Conservation (phyloP, 352 stramenopile genomes). For the Pythium brassicae region DNA sequence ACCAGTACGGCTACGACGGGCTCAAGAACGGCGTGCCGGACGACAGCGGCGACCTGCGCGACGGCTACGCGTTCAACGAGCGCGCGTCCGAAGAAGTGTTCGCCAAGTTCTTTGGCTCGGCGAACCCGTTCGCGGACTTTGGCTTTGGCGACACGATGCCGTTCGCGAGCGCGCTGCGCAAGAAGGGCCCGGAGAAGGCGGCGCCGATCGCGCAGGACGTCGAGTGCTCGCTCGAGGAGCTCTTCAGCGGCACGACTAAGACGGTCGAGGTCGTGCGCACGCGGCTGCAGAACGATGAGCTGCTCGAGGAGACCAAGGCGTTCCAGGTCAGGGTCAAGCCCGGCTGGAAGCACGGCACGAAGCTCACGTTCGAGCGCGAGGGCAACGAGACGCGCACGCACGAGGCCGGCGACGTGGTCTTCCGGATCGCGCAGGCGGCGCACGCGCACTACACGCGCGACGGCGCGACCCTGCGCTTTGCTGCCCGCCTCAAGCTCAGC, state of each 20-base stretch:
- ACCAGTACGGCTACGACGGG: slow-evolving; percentile 93
- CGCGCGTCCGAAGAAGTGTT: slow-evolving; percentile 90
- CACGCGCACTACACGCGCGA: slow-evolving; percentile 89
- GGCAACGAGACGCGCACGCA: slow-evolving; percentile 89
- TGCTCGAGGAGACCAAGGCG: slow-evolving; percentile 75
- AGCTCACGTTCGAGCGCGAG: slow-evolving; percentile 94
- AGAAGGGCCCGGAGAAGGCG: slow-evolving; percentile 72
- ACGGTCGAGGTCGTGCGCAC: slow-evolving; percentile 81
- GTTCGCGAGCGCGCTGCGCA: slow-evolving; percentile 75
- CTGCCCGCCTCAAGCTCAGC: slow-evolving; percentile 92
- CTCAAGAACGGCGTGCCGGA: slow-evolving; percentile 88
- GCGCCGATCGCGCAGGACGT: slow-evolving; percentile 67
- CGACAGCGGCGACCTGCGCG: slow-evolving; percentile 66
- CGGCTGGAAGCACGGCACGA: slow-evolving; percentile 93
- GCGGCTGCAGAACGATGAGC: slow-evolving; percentile 65
- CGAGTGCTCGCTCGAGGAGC: slow-evolving; percentile 86
- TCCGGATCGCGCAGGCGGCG: slow-evolving; percentile 85
- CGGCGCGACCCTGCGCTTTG: slow-evolving; percentile 91
- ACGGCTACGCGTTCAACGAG: slow-evolving; percentile 89
- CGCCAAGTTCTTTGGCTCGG: slow-evolving; percentile 89
- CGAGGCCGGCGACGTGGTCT: slow-evolving; percentile 93
- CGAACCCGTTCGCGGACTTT: slow-evolving; percentile 90
- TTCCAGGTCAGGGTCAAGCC: slow-evolving; percentile 90
- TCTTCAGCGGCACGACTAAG: slow-evolving; percentile 90
- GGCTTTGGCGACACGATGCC: slow-evolving; percentile 84